Evolutionary conservation across 257 asterid species (phyloP), one percentile per base, ranked within the genome.

Genomic region (Plantago major): DNA sequence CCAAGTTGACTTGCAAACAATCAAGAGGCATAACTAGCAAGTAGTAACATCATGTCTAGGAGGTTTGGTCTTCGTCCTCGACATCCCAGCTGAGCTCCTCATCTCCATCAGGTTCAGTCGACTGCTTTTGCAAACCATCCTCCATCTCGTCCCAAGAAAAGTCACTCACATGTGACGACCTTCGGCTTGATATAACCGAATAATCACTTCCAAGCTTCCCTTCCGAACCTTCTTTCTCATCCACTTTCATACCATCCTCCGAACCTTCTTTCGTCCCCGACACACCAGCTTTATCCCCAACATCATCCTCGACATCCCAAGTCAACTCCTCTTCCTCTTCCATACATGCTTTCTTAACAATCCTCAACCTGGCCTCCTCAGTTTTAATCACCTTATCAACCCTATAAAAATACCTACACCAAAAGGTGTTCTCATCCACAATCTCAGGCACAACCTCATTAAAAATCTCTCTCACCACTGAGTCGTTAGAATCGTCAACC

Each of bases 91-190:
- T 63, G 55, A 90, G 70, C 63, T 83, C 87, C 55, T 90, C 95
- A 42, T 87, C 96, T 5, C 83, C 84, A 48, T 80, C 89, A 11
- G 84, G 65, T 26, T 67, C 84, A 77, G 61, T 75, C 74, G 76
- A 56, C 51, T 73, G 65, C 78, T 79, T 82, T 48, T 58, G 64
- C 67, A 37, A 33, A 56, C 44, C 61, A 55, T 81, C 91, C 72
- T 88, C 98, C 58, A 91, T 86, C 79, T 91, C 88, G 69, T 91
- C 95, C 98, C 98, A 88, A 18, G 84, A 95, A 28, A 81, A 68
- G 28, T 91, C 96, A 22, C 66, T 81, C 95, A 47, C 89, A 6
- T 74, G 87, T 0, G 83, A 78, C 6, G 89, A 80, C 7, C 74
- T 66, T 71, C 78, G 91, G 79, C 91, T 88, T 0, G 90, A 79